Evolutionary conservation across 2,329 filamentous ascomycete genomes (phyloP), one percentile per base, ranked within the genome.

Genomic region (Aspergillus fischeri): DNA sequence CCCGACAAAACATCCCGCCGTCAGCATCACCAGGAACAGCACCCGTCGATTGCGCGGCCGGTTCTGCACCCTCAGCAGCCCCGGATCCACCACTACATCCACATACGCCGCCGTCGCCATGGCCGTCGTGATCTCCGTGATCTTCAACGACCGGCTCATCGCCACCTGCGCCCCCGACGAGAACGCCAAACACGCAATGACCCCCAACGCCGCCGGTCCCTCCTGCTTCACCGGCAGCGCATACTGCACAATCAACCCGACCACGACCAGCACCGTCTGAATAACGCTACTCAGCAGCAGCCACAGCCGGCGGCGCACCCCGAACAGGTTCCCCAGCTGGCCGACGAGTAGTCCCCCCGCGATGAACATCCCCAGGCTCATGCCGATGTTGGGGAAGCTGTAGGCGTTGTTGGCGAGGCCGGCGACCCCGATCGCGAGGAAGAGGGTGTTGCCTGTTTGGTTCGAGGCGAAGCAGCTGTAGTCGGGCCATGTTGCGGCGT

Each of bases 81-180:
- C 73, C 29, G 76, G 75, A 65, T 87, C 84, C 54, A 85, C 81
- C 52, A 85, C 68, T 54, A 86, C 65, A 64, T 87, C 84, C 1
- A 87, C 75, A 78, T 82, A 86, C 1, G 84, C 84, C 0, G 84
- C 83, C 4, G 84, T 87, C 0, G 83, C 84, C 83, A 86, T 86
- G 27, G 84, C 83, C 0, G 85, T 87, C 57, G 78, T 84, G 64
- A 87, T 86, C 67, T 87, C 84, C 0, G 81, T 81, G 71, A 86
- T 80, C 49, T 76, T 71, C 55, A 87, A 67, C 42, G 79, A 77
- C 25, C 84, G 75, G 2, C 78, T 78, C 72, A 83, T 79, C 2
- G 84, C 83, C 0, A 87, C 83, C 66, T 87, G 84, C 50, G 78
- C 81, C 0, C 84, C 84, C 0, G 82, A 77, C 0, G 83, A 78